A percentile compares a stretch with the other conserved stretches of the same genome.
These are phyloP conservation scores for Golubevia sp. DNA, from an alignment of 1,284 basidiomycete genomes.

Conservation along the genomic window DNA sequence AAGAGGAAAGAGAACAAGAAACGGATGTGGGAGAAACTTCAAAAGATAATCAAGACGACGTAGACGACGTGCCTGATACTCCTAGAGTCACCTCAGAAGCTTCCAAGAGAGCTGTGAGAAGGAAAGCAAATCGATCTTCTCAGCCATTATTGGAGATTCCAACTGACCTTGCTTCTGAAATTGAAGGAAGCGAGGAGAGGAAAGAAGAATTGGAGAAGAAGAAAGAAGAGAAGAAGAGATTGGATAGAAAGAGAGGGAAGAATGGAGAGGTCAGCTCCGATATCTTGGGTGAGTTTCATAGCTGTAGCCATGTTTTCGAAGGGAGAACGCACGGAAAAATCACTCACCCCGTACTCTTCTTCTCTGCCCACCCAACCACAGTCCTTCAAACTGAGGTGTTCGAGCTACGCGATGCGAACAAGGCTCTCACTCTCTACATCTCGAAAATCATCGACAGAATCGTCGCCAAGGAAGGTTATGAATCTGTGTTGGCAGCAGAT, in stretches of 20 bases:
- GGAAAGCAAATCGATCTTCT: slow-evolving; percentile 4
- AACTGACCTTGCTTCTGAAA: slow-evolving; percentile 16
- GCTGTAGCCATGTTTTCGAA: too few relatives aligned
- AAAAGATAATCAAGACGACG: slow-evolving; percentile 32
- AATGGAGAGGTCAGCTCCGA: too few relatives aligned
- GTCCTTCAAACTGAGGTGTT: slow-evolving; percentile 73
- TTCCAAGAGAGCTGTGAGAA: background rate
- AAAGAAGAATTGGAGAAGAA: too few relatives aligned
- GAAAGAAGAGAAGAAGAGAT: too few relatives aligned
- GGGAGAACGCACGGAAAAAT: too few relatives aligned
- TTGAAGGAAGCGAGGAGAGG: background rate
- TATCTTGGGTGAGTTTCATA: too few relatives aligned
- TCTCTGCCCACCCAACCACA: too few relatives aligned
- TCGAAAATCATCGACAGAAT: slow-evolving; percentile 96
- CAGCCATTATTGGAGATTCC: slow-evolving; percentile 7
- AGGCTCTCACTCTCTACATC: slow-evolving; percentile 87
- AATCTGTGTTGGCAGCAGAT: slow-evolving; percentile 82
- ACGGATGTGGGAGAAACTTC: slow-evolving; percentile 5
- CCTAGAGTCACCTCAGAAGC: slow-evolving; percentile 18
- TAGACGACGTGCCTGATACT: slow-evolving; percentile 41
- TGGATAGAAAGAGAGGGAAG: too few relatives aligned
- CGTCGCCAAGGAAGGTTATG: slow-evolving; percentile 88
- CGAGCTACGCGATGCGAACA: slow-evolving; percentile 89
- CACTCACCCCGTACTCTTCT: too few relatives aligned
- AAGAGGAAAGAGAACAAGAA: slow-evolving; percentile 13